A percentile compares a stretch with the other conserved stretches of the same genome.
Evolutionary conservation across 129 eudicot genomes (phyloP).

Genomic region (Daucus carota): DH1_v3.0 NC_030381.2:49700001-49700500

Average conservation of each 20-base stretch:
- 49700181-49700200: not conserved
- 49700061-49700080: not conserved
- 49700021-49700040: not conserved
- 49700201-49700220: not conserved
- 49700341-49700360: no score
- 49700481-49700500: no score
- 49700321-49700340: not conserved
- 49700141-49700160: not conserved
- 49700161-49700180: not conserved
- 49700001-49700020: no score
- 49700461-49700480: no score
- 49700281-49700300: no score
- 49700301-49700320: not conserved
- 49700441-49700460: no score
- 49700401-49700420: no score
- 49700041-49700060: not conserved
- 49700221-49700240: not conserved
- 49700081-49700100: not conserved
- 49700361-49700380: not conserved
- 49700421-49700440: no score
- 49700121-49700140: not conserved
- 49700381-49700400: no score
- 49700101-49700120: not conserved
- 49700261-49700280: no score
- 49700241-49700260: not conserved